phyloP scores from a whole-genome alignment of 129 eudicot genomes.

The Glebionis coronaria region DNA sequence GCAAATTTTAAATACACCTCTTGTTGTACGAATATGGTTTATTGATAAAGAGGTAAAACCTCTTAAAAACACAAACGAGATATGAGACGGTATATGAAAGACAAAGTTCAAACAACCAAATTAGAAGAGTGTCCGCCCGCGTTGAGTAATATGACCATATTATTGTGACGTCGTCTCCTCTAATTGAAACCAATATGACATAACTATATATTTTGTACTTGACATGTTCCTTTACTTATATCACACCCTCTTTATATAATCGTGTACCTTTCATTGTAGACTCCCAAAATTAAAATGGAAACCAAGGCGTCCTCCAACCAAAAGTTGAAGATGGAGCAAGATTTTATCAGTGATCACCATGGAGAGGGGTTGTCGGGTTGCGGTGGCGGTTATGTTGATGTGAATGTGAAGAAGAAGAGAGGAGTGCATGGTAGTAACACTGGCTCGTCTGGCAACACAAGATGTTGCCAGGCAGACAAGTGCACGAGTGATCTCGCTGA shows the following conservation, averaged over 20 bases:
- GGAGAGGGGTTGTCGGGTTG: slow-evolving; percentile 4
- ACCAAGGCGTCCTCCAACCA: slow-evolving; percentile 19
- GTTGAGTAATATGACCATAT: too few species aligned
- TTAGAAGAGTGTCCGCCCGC: too few species aligned
- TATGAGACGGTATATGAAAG: too few species aligned
- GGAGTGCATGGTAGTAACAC: slow-evolving; percentile 25
- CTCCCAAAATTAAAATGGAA: slow-evolving; percentile 29
- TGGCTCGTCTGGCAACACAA: slow-evolving; percentile 28
- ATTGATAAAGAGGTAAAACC: too few species aligned
- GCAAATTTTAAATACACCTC: too few species aligned
- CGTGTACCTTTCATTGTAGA: slow-evolving; percentile 7
- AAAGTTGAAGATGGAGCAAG: slow-evolving; percentile 19
- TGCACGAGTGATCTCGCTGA: slow-evolving; percentile 53
- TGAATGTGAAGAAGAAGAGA: slow-evolving; percentile 22
- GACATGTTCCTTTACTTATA: not conserved
- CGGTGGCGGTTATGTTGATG: slow-evolving; percentile 8
- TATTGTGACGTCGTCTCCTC: too few species aligned
- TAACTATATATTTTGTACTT: slow-evolving; percentile 5
- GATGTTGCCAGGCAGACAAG: slow-evolving; percentile 68
- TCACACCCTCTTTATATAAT: slow-evolving; percentile 15
- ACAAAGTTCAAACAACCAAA: too few species aligned
- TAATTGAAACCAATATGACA: slow-evolving; percentile 3
- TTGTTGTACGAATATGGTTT: too few species aligned
- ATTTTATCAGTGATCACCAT: slow-evolving; percentile 15
- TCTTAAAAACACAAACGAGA: too few species aligned